A percentile compares a stretch with the other conserved stretches of the same genome.
phyloP scores from a whole-genome alignment of 2,329 filamentous ascomycete genomes.

The Neoscytalidium dimidiatum region DNA sequence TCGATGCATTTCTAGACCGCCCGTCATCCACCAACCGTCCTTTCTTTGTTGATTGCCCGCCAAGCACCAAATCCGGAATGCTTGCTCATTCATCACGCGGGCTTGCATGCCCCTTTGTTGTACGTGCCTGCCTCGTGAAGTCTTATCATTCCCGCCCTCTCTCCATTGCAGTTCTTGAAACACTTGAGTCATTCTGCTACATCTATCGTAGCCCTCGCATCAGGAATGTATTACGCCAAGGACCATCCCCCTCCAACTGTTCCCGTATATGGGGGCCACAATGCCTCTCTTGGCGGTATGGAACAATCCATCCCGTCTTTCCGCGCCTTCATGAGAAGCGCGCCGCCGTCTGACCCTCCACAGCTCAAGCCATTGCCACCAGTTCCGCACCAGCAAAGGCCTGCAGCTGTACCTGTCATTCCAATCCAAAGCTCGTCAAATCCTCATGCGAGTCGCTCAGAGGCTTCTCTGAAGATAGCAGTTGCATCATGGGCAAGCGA shows the following conservation, averaged over 20 bases:
- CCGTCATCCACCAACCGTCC: background rate
- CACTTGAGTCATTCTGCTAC: background rate
- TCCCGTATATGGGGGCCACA: background rate
- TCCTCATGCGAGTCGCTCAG: background rate
- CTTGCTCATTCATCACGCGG: slow-evolving; percentile 9
- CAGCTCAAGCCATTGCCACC: background rate
- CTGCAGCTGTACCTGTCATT: background rate
- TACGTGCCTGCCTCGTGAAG: background rate
- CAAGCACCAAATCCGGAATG: slow-evolving; percentile 10
- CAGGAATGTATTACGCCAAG: slow-evolving; percentile 1
- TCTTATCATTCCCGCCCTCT: background rate
- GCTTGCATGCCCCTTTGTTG: slow-evolving; percentile 7
- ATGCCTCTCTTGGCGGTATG: background rate
- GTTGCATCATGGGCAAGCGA: background rate
- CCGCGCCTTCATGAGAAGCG: slow-evolving; percentile 8
- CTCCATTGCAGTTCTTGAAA: background rate
- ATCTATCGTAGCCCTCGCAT: background rate
- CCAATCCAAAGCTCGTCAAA: background rate
- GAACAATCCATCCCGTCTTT: slow-evolving; percentile 12
- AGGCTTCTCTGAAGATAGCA: background rate
- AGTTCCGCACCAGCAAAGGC: background rate
- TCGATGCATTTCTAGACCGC: background rate
- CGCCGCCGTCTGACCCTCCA: background rate
- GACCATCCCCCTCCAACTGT: background rate
- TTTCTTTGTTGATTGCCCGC: slow-evolving; percentile 1